phyloP scores from a whole-genome alignment of 1,284 basidiomycete genomes.

The Ceratobasidium theobromae region DNA sequence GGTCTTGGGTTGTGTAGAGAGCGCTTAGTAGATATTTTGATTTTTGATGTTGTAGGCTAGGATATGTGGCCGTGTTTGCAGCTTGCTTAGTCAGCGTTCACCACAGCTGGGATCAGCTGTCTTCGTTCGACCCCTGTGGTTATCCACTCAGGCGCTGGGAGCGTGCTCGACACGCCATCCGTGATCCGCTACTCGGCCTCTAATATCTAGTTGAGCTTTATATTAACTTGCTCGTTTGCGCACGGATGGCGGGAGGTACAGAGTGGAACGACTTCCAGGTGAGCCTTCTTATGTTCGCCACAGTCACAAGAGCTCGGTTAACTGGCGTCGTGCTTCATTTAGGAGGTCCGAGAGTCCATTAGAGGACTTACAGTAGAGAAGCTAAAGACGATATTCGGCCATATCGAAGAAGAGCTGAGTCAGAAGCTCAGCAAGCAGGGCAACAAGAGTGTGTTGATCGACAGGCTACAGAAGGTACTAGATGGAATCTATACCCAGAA shows the following conservation, averaged over 20 bases:
- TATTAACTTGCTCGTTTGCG: background rate
- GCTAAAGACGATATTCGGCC: constrained; percentile 71
- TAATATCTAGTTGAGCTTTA: no score
- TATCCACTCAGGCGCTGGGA: background rate
- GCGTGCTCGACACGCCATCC: no score
- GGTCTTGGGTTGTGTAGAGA: constrained; percentile 1
- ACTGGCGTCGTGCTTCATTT: constrained; percentile 31
- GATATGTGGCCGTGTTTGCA: no score
- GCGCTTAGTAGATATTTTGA: no score
- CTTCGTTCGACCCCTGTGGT: background rate
- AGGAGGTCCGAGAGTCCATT: constrained; percentile 53
- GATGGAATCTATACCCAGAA: background rate
- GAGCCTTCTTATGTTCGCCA: constrained; percentile 19
- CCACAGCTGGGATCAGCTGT: background rate
- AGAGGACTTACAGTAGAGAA: constrained; percentile 69
- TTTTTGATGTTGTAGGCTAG: no score
- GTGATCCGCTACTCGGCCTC: background rate
- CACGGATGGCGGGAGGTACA: constrained; percentile 22
- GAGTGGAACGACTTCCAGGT: constrained; percentile 47
- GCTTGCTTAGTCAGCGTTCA: background rate
- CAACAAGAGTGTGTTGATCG: constrained; percentile 81
- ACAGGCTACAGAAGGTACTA: constrained; percentile 46
- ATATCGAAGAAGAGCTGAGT: constrained; percentile 71
- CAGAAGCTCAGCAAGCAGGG: constrained; percentile 71
- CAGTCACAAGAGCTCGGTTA: background rate